Evolutionary conservation across 495 filamentous ascomycete genomes (phyloP).

Genomic region (Trichocladium uniseriatum): DNA sequence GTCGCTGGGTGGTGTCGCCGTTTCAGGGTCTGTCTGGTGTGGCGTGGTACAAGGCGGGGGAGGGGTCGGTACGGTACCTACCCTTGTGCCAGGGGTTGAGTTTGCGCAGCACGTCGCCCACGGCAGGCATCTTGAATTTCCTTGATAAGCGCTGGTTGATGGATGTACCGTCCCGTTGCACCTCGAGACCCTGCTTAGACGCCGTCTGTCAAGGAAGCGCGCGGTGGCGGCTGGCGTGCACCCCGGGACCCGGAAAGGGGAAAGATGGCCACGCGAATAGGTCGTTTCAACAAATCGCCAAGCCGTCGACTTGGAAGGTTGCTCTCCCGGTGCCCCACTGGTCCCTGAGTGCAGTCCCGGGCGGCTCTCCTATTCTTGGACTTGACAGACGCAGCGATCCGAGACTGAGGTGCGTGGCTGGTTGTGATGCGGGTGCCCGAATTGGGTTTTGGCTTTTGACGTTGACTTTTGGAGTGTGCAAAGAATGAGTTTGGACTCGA

Average conservation of each 20-base stretch:
- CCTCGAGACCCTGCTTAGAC: slow-evolving; percentile 13
- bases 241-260: not conserved
- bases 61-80: slow-evolving; percentile 2
- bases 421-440: not conserved
- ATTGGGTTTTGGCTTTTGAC: not conserved
- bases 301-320: not conserved
- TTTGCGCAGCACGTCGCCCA: slow-evolving; percentile 14
- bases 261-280: slow-evolving; percentile 1
- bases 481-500: too few species aligned
- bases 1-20: slow-evolving; percentile 1
- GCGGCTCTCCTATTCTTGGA: slow-evolving; percentile 1
- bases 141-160: not conserved
- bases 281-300: slow-evolving; percentile 7
- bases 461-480: too few species aligned
- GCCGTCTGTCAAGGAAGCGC: slow-evolving; percentile 13
- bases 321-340: slow-evolving; percentile 4
- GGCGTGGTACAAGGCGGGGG: not conserved
- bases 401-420: not conserved
- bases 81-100: slow-evolving; percentile 27
- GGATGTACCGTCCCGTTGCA: too few species aligned
- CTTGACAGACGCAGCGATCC: not conserved
- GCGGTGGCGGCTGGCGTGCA: slow-evolving; percentile 1
- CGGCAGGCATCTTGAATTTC: slow-evolving; percentile 16
- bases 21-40: not conserved
- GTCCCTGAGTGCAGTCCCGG: not conserved